These are phyloP conservation scores for Cladosporium sp. DNA, from an alignment of 2,329 filamentous ascomycete species.

Conservation along the genomic window DNA sequence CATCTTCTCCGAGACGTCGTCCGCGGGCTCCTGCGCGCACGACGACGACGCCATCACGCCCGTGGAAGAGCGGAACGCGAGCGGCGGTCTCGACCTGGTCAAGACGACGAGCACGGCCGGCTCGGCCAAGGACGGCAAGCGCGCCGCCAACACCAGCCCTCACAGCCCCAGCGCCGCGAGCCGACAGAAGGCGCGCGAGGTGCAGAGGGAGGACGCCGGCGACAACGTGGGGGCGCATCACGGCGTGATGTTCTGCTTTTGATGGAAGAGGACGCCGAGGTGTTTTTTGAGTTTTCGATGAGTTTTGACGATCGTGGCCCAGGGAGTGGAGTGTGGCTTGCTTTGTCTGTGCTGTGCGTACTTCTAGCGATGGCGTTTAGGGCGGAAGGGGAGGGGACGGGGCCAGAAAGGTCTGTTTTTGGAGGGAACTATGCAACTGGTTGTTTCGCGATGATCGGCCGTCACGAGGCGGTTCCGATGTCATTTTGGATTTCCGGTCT, in stretches of 20 bases:
- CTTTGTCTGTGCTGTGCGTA: no score
- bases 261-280: background rate
- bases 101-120: background rate
- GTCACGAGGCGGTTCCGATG: no score
- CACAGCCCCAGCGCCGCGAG: background rate
- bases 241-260: constrained; percentile 9
- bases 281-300: no score
- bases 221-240: background rate
- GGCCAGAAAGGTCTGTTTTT: no score
- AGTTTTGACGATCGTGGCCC: no score
- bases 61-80: background rate
- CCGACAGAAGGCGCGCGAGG: constrained; percentile 4
- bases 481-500: no score
- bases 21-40: background rate
- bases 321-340: no score
- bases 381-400: no score
- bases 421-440: no score
- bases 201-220: constrained; percentile 3
- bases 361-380: no score
- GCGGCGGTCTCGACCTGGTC: constrained; percentile 4
- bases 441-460: no score
- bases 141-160: background rate
- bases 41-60: constrained; percentile 8
- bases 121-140: background rate
- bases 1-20: constrained; percentile 2